Evolutionary conservation across 2,329 filamentous ascomycete species (phyloP).

Genomic region (Drechslerella coelobrocha): DNA sequence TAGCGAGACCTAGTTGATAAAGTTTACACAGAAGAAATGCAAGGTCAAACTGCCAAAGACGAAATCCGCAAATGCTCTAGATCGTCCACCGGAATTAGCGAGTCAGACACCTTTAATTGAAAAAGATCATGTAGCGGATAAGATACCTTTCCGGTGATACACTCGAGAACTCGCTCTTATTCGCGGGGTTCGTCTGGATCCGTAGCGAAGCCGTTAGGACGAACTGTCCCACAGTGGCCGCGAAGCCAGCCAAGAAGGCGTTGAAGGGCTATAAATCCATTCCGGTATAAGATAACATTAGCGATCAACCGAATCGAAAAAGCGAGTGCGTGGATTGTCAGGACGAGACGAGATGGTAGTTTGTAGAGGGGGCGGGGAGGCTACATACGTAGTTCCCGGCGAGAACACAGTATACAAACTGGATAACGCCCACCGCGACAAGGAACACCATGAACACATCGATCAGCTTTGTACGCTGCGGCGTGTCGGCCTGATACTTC

Average conservation of each 20-base stretch:
- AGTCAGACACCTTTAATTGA: slow-evolving; percentile 12
- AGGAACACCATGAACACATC: slow-evolving; percentile 91
- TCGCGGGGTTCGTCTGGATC: slow-evolving; percentile 87
- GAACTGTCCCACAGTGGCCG: slow-evolving; percentile 93
- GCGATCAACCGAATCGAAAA: background rate
- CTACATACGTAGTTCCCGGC: slow-evolving; percentile 75
- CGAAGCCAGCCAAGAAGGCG: slow-evolving; percentile 94
- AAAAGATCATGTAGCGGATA: slow-evolving; percentile 8
- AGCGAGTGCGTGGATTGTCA: too few species aligned
- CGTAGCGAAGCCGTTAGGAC: slow-evolving; percentile 87
- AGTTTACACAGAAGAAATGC: slow-evolving; percentile 99
- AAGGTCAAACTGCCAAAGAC: slow-evolving; percentile 92
- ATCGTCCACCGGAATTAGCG: too few species aligned
- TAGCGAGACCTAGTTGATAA: slow-evolving; percentile 78
- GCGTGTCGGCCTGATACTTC: slow-evolving; percentile 79
- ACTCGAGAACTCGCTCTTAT: slow-evolving; percentile 76
- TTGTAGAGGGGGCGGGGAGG: too few species aligned
- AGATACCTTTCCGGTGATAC: slow-evolving; percentile 79
- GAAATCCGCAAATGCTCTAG: slow-evolving; percentile 92
- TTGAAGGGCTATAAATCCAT: slow-evolving; percentile 80
- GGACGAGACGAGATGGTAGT: too few species aligned
- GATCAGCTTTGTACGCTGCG: slow-evolving; percentile 88
- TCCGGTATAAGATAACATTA: slow-evolving; percentile 2
- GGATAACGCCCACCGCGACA: slow-evolving; percentile 81
- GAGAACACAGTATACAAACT: slow-evolving; percentile 91